phyloP scores from a whole-genome alignment of 192 early-diverging fungal species.

The Backusella parvicylindrica region DNA sequence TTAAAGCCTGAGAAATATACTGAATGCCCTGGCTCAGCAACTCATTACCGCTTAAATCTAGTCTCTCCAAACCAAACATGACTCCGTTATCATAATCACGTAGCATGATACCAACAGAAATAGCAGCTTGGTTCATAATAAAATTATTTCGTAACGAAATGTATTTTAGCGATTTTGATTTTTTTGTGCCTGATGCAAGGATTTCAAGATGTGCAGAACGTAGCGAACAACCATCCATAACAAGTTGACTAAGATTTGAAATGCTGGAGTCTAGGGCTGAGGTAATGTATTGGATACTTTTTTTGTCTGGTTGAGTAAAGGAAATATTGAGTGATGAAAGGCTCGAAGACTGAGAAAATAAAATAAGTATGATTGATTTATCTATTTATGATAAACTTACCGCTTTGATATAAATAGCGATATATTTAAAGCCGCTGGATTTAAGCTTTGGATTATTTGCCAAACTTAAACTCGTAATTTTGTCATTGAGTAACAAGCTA shows the following conservation, averaged over 20 bases:
- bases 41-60: slow-evolving; percentile 46
- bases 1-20: slow-evolving; percentile 51
- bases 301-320: slow-evolving; percentile 67
- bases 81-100: slow-evolving; percentile 47
- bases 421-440: slow-evolving; percentile 67
- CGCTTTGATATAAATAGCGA: slow-evolving; percentile 69
- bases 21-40: slow-evolving; percentile 46
- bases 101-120: slow-evolving; percentile 54
- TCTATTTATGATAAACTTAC: slow-evolving; percentile 19
- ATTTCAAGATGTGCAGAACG: slow-evolving; percentile 13
- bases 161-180: slow-evolving; percentile 35
- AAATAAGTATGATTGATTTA: neutral
- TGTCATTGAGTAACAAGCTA: slow-evolving; percentile 67
- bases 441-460: slow-evolving; percentile 66
- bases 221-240: slow-evolving; percentile 24
- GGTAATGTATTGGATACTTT: slow-evolving; percentile 63
- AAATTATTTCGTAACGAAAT: slow-evolving; percentile 46
- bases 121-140: slow-evolving; percentile 42
- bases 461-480: slow-evolving; percentile 62
- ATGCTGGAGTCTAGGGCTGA: slow-evolving; percentile 38
- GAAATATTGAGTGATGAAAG: slow-evolving; percentile 70
- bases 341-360: slow-evolving; percentile 46
- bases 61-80: slow-evolving; percentile 31
- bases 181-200: slow-evolving; percentile 31
- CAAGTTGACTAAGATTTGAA: neutral